Conservation (phyloP, 441 rosid genomes). For the Hura crepitans region DNA sequence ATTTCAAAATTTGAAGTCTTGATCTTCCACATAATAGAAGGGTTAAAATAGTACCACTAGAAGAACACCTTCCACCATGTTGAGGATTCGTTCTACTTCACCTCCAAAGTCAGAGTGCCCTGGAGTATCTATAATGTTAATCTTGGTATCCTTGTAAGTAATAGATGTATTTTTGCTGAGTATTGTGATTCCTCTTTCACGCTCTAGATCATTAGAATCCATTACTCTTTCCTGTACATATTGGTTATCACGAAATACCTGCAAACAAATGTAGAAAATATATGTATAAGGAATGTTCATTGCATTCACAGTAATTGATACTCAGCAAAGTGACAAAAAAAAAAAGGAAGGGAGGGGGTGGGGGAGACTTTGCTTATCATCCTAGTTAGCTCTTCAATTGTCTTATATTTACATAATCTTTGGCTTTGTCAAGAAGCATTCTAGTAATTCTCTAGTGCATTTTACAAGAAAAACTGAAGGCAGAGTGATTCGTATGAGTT, state of each 20-base stretch:
- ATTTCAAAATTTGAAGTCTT: not conserved
- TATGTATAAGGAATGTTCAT: not conserved
- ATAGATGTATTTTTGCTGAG: constrained; percentile 96
- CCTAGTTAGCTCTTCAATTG: not conserved
- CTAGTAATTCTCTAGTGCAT: not conserved
- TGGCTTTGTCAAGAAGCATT: not conserved
- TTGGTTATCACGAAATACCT: constrained; percentile 95
- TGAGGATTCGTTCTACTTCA: constrained; percentile 96
- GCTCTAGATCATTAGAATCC: constrained; percentile 97
- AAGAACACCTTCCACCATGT: constrained; percentile 98
- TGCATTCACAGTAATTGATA: not conserved
- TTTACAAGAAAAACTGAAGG: not conserved
- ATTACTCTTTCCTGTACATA: constrained; percentile 83
- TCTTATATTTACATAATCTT: not conserved
- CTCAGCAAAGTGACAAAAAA: not conserved
- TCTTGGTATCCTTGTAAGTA: constrained; percentile 74
- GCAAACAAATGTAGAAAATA: constrained; percentile 19
- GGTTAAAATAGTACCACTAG: constrained; percentile 63
- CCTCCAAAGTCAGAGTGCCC: constrained; percentile 99
- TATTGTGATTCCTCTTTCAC: constrained; percentile 96
- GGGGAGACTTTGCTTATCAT: not conserved
- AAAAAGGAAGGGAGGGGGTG: no score
- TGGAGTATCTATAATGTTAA: constrained; percentile 93
- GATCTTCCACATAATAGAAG: constrained; percentile 9
- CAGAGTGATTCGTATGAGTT: not conserved